Evolutionary conservation across 805 yeast species (phyloP).

Genomic region (Lipomyces sp.): DNA sequence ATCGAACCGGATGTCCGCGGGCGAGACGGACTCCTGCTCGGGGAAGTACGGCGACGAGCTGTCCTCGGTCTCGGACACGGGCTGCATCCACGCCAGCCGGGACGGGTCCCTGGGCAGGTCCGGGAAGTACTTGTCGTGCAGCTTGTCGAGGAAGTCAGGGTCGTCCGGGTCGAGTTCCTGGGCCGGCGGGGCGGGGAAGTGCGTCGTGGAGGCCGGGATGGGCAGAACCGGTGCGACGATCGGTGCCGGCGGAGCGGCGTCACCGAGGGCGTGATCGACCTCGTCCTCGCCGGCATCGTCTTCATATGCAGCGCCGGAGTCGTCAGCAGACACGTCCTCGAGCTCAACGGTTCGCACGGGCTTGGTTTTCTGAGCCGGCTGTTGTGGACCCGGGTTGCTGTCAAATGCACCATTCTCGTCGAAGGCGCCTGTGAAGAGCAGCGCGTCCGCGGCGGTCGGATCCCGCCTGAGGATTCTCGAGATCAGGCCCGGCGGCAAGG

Average conservation of each 20-base stretch:
- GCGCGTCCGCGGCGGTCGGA: conserved; percentile 13
- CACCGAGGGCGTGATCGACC: neutral
- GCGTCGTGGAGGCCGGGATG: neutral
- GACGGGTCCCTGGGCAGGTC: conserved; percentile 79
- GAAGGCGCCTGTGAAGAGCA: neutral
- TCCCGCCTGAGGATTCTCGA: conserved; percentile 16
- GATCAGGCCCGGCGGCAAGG: conserved; percentile 23
- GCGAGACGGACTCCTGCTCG: conserved; percentile 40
- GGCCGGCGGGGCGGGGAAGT: conserved; percentile 18
- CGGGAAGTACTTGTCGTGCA: conserved; percentile 85
- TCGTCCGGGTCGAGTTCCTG: conserved; percentile 60
- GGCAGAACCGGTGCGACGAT: neutral
- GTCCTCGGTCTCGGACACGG: conserved; percentile 45
- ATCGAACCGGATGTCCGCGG: conserved; percentile 76
- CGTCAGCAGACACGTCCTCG: neutral
- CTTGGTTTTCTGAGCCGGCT: too few species aligned
- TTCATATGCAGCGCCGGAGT: neutral
- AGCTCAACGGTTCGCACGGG: too few species aligned
- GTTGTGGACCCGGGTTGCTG: too few species aligned
- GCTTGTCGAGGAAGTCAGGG: conserved; percentile 71
- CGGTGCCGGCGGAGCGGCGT: neutral
- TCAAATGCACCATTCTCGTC: neutral
- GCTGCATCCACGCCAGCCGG: conserved; percentile 89
- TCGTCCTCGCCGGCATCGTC: neutral
- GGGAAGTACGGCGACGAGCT: conserved; percentile 41